Evolutionary conservation across 306 rosid species (phyloP), one percentile per base, ranked within the genome.

Genomic region (Lagenaria siceraria): DNA sequence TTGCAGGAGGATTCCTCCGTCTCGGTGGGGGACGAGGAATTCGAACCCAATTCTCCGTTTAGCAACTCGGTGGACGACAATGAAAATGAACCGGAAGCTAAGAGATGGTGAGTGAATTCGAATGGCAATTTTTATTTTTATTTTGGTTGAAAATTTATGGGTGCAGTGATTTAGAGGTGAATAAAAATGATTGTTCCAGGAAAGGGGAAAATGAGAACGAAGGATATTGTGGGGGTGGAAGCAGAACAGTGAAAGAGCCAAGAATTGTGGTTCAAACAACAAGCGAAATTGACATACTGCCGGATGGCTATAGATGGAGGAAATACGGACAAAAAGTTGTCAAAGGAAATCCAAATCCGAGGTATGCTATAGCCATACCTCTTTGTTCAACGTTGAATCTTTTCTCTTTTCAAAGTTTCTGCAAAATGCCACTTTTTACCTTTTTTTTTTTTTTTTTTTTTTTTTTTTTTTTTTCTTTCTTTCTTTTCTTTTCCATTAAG

Each of bases 321-420:
- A 95, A 95, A 83, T 95, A 95, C 74, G 99, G 99, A 76, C 99
- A 95, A 80, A 95, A 95, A 89, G 99, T 92, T 8, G 99, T 95
- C 24, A 95, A 95, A 71, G 99, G 99, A 84, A 95, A 95, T 69
- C 97, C 99, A 71, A 95, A 95, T 80, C 97, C 99, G 25, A 92
- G 98, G 98, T 92, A 83, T 68, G 56, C 29, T 17, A 18, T 46
- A n/a, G n/a, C n/a, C n/a, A n/a, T 29, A 12, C 5, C 13, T 46
- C 52, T 46, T 2, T 0, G 5, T 18, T 52, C 22, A 52, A 18
- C 2, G 1, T 52, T 52, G 4, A 52, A 52, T 7, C 22, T 52
- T 75, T 52, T 27, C 38, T 61, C 62, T 75, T 40, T 55, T 55
- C 64, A 54, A n/a, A 4, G n/a, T 3, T 52, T 36, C n/a, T 62